Percentiles rank a stretch among this genome's conserved stretches.
Evolutionary conservation across 2,329 filamentous ascomycete species (phyloP).

Genomic region (Fusarium sp.): DNA sequence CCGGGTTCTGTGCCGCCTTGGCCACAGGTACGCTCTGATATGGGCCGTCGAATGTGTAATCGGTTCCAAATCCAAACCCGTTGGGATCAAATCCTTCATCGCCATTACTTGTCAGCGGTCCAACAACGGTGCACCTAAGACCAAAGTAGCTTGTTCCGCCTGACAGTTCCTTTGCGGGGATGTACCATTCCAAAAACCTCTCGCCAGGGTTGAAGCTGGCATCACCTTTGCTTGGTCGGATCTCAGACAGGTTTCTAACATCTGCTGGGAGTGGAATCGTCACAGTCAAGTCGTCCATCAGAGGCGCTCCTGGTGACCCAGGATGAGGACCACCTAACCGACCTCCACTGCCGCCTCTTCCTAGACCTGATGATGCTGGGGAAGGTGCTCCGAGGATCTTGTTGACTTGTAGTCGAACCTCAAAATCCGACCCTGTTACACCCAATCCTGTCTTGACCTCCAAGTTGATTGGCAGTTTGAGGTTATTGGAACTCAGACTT

Average conservation of each 20-base stretch:
- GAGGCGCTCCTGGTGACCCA: slow-evolving; percentile 69
- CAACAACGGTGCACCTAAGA: slow-evolving; percentile 84
- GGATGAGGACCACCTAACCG: slow-evolving; percentile 58
- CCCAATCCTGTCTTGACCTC: slow-evolving; percentile 88
- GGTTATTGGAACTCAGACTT: slow-evolving; percentile 67
- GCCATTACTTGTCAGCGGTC: slow-evolving; percentile 64
- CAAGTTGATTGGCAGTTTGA: slow-evolving; percentile 85
- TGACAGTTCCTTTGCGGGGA: slow-evolving; percentile 81
- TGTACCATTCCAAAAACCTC: slow-evolving; percentile 82
- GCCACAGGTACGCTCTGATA: slow-evolving; percentile 63
- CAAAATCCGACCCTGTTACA: slow-evolving; percentile 82
- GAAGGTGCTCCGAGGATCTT: slow-evolving; percentile 68
- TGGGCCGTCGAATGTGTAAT: slow-evolving; percentile 67
- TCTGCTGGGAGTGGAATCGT: slow-evolving; percentile 82
- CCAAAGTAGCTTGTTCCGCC: slow-evolving; percentile 76
- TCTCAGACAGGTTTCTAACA: slow-evolving; percentile 85
- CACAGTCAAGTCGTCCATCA: slow-evolving; percentile 81
- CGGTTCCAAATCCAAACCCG: slow-evolving; percentile 64
- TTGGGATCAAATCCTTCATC: slow-evolving; percentile 64
- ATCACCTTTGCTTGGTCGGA: slow-evolving; percentile 85
- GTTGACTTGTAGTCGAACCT: slow-evolving; percentile 81
- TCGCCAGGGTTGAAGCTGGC: slow-evolving; percentile 83
- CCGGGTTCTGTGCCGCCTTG: slow-evolving; percentile 52
- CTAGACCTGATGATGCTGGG: slow-evolving; percentile 53
- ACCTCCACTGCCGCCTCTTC: slow-evolving; percentile 59